A percentile compares a stretch with the other conserved stretches of the same genome.
phyloP scores from a whole-genome alignment of 1,284 basidiomycete genomes.

The Irpex lacteus region DNA sequence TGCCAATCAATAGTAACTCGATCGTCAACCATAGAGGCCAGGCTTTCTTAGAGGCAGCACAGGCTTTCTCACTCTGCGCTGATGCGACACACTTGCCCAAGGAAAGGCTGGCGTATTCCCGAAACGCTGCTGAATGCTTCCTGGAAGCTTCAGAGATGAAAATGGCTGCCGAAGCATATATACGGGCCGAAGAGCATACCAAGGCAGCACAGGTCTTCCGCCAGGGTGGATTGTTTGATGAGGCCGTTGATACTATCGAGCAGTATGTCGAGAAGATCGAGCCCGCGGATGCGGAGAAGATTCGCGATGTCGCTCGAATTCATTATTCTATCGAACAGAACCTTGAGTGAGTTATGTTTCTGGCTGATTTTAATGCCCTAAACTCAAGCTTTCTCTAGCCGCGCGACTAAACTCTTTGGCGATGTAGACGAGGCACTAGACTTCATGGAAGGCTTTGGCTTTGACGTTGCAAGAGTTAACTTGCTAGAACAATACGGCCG shows the following conservation, averaged over 20 bases:
- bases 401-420: slow-evolving; percentile 47
- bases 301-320: slow-evolving; percentile 48
- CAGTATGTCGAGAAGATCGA: slow-evolving; percentile 32
- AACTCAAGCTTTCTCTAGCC: slow-evolving; percentile 33
- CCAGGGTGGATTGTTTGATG: slow-evolving; percentile 48
- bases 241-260: slow-evolving; percentile 48
- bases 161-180: slow-evolving; percentile 46
- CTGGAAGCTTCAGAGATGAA: slow-evolving; percentile 36
- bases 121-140: slow-evolving; percentile 53
- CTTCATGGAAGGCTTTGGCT: slow-evolving; percentile 54
- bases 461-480: slow-evolving; percentile 49
- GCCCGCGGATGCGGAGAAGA: slow-evolving; percentile 32
- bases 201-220: slow-evolving; percentile 46
- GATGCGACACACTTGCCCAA: slow-evolving; percentile 29
- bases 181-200: slow-evolving; percentile 41
- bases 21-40: background rate
- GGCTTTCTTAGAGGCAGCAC: slow-evolving; percentile 35
- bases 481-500: slow-evolving; percentile 46
- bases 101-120: slow-evolving; percentile 36
- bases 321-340: slow-evolving; percentile 47
- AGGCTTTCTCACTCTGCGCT: slow-evolving; percentile 46
- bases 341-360: slow-evolving; percentile 44
- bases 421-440: slow-evolving; percentile 53
- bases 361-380: no score
- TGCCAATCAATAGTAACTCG: background rate